Conservation (phyloP, 2,329 filamentous ascomycete species). For the Colletotrichum shisoi region DNA sequence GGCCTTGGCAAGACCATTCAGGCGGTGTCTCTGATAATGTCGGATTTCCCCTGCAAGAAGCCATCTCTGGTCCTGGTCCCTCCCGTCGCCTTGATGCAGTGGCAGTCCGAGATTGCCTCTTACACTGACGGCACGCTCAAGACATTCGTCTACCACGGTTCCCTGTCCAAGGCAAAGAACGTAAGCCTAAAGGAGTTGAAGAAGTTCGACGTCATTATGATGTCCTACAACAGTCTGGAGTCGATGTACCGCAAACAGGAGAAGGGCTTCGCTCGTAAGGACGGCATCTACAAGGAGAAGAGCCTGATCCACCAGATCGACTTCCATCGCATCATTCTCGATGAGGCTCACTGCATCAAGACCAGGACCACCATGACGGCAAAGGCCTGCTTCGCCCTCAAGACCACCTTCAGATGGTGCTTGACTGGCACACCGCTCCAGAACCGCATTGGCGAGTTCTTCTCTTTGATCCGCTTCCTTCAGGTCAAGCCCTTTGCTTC, state of each 20-base stretch:
- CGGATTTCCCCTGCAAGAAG: constrained; percentile 80
- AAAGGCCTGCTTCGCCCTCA: constrained; percentile 91
- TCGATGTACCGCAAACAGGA: constrained; percentile 91
- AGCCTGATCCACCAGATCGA: constrained; percentile 83
- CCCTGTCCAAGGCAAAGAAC: constrained; percentile 81
- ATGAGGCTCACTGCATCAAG: constrained; percentile 96
- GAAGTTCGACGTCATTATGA: constrained; percentile 92
- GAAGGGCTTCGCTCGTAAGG: constrained; percentile 85
- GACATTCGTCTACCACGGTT: constrained; percentile 88
- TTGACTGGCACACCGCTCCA: constrained; percentile 94
- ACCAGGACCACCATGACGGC: constrained; percentile 88
- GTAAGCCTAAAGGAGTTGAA: constrained; percentile 78
- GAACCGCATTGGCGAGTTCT: constrained; percentile 96
- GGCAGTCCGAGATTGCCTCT: constrained; percentile 80
- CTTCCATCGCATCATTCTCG: constrained; percentile 91
- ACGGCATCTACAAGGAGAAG: constrained; percentile 80
- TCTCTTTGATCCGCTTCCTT: constrained; percentile 91
- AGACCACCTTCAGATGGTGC: constrained; percentile 92
- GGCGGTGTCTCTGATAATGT: constrained; percentile 97
- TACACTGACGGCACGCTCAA: constrained; percentile 90
- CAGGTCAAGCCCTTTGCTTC: constrained; percentile 88
- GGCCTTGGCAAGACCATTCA: constrained; percentile 99
- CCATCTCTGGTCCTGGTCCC: constrained; percentile 90
- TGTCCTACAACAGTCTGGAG: constrained; percentile 92
- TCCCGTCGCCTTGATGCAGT: constrained; percentile 94